Base-by-base conservation (phyloP, 2,329 filamentous ascomycete genomes). In the Alternaria alternata region DNA sequence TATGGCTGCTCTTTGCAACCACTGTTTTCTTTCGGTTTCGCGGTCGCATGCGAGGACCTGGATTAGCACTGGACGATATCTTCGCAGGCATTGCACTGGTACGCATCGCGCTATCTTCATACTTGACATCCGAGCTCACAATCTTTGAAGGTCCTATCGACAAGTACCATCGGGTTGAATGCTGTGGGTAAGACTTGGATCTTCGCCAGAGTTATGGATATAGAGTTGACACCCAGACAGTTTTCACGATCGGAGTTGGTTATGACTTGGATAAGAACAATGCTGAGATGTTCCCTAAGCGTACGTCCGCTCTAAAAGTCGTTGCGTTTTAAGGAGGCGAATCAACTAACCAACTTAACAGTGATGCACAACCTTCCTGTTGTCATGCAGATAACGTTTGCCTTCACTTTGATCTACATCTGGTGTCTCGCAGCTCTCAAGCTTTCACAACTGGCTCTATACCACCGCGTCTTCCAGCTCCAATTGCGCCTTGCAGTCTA, bases 341-440 rank as follows among this genome's bases (percentile, higher is more conserved):
- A 20, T 5, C 4, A 18, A 20, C 38, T 47, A 22, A 47, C 44
- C 24, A 44, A 5, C 4, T 7, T 2, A 5, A 48, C 43, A 70
- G 67, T 70, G 20, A 28, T 44, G 24, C 24, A 69, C 26, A 70
- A 70, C 16, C 51, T 68, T 2, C 67, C 67, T 2, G 60, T 63
- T 7, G 63, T 70, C 41, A 67, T 70, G 67, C 67, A 69, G 55
- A 58, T 69, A 20, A 70, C 67, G 4, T 70, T 70, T 28, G 51
- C 63, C 11, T 70, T 66, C 52, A 70, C 66, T 4, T 43, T 70
- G 43, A 62, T 68, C 36, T 70, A 70, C 42, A 67, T 70, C 32
- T 70, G 67, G 66, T 59, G 60, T 42, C 61, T 68, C 3, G 59
- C 67, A 18, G 53, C 57, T 18, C 66, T 70, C 9, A 70, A 70